phyloP scores from a whole-genome alignment of 805 yeast genomes.

The Kodamaea hsintzibuensis region DNA sequence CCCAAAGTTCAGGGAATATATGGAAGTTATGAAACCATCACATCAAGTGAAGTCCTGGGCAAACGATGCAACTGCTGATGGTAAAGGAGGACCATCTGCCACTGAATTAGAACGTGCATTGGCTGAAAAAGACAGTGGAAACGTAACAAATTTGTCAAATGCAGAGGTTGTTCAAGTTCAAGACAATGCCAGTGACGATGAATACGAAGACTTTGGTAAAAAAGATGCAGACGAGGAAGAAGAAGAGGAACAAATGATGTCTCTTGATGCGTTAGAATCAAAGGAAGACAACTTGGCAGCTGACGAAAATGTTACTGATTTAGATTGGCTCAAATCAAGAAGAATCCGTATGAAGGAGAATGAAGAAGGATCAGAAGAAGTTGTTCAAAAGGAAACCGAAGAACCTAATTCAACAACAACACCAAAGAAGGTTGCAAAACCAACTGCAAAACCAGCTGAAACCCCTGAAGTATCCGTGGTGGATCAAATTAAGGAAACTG shows the following conservation, averaged over 20 bases:
- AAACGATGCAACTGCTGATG: slow-evolving; percentile 54
- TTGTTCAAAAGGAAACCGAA: slow-evolving; percentile 5
- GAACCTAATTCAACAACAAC: slow-evolving; percentile 2
- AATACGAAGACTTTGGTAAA: slow-evolving; percentile 48
- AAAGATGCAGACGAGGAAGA: slow-evolving; percentile 32
- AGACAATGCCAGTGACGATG: slow-evolving; percentile 52
- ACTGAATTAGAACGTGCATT: slow-evolving; percentile 47
- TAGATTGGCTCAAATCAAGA: slow-evolving; percentile 83
- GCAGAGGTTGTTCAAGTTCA: slow-evolving; percentile 39
- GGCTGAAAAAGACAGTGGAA: slow-evolving; percentile 21
- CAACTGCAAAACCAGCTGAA: slow-evolving; percentile 2
- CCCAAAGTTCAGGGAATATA: slow-evolving; percentile 73
- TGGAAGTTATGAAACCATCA: slow-evolving; percentile 81
- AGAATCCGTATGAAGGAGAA: slow-evolving; percentile 62
- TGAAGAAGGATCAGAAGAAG: slow-evolving; percentile 13
- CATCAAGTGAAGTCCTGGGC: slow-evolving; percentile 74
- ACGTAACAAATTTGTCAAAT: slow-evolving; percentile 2
- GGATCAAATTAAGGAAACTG: slow-evolving; percentile 60
- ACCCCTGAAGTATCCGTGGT: slow-evolving; percentile 35
- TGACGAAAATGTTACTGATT: slow-evolving; percentile 62
- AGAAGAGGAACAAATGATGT: slow-evolving; percentile 48
- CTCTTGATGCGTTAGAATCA: slow-evolving; percentile 14
- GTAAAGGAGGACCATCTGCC: slow-evolving; percentile 46
- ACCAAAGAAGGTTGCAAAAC: not conserved
- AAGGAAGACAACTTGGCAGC: slow-evolving; percentile 32